Percentiles rank a stretch among this genome's conserved stretches.
Conservation (phyloP, 2,329 filamentous ascomycete species). For the Ascochyta koolunga region DNA sequence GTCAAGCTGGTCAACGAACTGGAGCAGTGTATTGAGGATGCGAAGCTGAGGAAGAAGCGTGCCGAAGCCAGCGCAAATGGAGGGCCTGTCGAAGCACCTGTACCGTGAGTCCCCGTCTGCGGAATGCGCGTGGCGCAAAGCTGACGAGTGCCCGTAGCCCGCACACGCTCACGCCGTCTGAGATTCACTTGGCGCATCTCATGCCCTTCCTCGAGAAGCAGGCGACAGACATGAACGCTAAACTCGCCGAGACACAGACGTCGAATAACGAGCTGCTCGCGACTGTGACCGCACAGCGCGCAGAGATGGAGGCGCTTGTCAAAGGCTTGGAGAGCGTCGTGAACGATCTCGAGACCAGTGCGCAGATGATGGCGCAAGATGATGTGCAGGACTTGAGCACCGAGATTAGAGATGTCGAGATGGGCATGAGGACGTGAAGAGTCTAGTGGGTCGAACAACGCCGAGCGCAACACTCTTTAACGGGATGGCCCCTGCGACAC, state of each 20-base stretch:
- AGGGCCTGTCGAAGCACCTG: conserved; percentile 41
- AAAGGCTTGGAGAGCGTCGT: conserved; percentile 62
- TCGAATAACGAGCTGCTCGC: conserved; percentile 61
- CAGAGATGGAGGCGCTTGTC: conserved; percentile 63
- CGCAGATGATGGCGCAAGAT: conserved; percentile 49
- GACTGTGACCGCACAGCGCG: conserved; percentile 59
- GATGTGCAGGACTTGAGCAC: conserved; percentile 44
- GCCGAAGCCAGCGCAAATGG: conserved; percentile 48
- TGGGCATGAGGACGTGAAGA: conserved; percentile 42
- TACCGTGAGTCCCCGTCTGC: conserved; percentile 53
- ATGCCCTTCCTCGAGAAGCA: conserved; percentile 61
- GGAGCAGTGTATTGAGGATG: conserved; percentile 65
- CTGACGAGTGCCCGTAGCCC: conserved; percentile 51
- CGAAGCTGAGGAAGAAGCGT: conserved; percentile 58
- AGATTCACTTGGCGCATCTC: conserved; percentile 65
- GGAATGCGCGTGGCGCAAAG: neutral
- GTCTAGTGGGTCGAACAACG: neutral
- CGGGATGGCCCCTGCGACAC: neutral
- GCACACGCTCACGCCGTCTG: conserved; percentile 63
- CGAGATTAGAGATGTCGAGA: conserved; percentile 45
- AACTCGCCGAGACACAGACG: conserved; percentile 56
- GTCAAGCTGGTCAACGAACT: conserved; percentile 65
- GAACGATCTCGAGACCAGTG: conserved; percentile 60
- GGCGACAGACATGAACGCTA: conserved; percentile 55
- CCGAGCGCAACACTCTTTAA: neutral